A percentile compares a stretch with the other conserved stretches of the same genome.
These are phyloP conservation scores for Leishmania guyanensis DNA, from an alignment of 208 protist species.

Conservation along the genomic window DNA sequence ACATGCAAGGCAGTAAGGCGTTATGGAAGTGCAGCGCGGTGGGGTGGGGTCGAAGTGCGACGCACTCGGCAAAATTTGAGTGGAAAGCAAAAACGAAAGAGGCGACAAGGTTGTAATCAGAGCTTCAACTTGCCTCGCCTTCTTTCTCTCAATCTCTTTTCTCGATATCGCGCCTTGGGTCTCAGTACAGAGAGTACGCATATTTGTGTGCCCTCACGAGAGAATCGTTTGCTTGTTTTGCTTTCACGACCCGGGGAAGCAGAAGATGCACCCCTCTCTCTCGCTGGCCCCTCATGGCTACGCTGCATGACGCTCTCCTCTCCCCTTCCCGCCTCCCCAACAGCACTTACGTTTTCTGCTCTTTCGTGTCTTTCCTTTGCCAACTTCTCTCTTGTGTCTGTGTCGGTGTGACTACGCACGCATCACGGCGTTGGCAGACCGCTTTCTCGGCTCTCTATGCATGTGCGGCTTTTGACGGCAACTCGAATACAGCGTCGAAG, in stretches of 20 bases:
- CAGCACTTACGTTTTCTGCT: not conserved
- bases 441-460: not conserved
- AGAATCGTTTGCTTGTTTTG: not conserved
- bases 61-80: not conserved
- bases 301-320: not conserved
- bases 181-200: not conserved
- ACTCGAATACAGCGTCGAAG: not conserved
- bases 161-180: not conserved
- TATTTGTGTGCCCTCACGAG: not conserved
- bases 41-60: not conserved
- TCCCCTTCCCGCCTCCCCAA: not conserved
- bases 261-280: not conserved
- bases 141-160: not conserved
- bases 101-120: not conserved
- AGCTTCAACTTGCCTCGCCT: not conserved
- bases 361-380: not conserved
- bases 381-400: not conserved
- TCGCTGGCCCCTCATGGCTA: not conserved
- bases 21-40: not conserved
- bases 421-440: not conserved
- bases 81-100: not conserved
- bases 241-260: not conserved
- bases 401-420: not conserved
- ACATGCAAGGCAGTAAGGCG: not conserved
- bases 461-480: not conserved